These are phyloP conservation scores for Trichophyton verrucosum DNA, from an alignment of 2,329 filamentous ascomycete species.

Conservation along the genomic window DNA sequence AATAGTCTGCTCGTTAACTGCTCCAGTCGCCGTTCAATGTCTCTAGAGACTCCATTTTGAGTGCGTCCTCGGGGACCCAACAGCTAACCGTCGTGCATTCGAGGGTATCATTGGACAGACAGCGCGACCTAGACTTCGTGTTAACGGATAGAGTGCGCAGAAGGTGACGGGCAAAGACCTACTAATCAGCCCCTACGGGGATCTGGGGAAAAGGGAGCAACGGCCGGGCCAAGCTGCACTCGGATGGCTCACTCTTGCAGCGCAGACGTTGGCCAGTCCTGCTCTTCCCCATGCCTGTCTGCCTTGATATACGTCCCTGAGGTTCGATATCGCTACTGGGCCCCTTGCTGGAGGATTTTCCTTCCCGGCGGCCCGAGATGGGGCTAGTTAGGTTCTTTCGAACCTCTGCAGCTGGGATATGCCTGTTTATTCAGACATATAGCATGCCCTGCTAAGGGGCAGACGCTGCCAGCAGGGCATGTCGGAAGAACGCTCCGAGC, in stretches of 20 bases:
- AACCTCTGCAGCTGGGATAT: not conserved
- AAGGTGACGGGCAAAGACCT: not conserved
- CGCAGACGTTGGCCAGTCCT: not conserved
- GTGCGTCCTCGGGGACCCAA: not conserved
- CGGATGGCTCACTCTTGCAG: not conserved
- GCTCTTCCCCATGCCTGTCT: not conserved
- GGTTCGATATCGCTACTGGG: too few species aligned
- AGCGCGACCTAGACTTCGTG: not conserved
- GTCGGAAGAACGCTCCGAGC: conserved; percentile 3
- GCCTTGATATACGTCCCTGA: not conserved
- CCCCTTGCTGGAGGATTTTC: not conserved
- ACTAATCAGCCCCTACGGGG: not conserved
- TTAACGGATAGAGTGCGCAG: not conserved
- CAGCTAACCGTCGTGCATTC: not conserved
- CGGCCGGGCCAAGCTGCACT: not conserved
- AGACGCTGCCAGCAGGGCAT: not conserved
- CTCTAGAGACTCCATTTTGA: not conserved
- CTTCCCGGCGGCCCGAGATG: not conserved
- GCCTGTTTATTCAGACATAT: not conserved
- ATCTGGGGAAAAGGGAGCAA: not conserved
- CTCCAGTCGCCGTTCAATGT: not conserved
- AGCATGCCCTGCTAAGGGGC: not conserved
- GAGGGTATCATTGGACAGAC: not conserved
- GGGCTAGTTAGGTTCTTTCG: not conserved
- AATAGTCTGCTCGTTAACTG: not conserved